Conservation (phyloP, 23 red algal genomes). For the Gracilaria vermiculophylla region DNA sequence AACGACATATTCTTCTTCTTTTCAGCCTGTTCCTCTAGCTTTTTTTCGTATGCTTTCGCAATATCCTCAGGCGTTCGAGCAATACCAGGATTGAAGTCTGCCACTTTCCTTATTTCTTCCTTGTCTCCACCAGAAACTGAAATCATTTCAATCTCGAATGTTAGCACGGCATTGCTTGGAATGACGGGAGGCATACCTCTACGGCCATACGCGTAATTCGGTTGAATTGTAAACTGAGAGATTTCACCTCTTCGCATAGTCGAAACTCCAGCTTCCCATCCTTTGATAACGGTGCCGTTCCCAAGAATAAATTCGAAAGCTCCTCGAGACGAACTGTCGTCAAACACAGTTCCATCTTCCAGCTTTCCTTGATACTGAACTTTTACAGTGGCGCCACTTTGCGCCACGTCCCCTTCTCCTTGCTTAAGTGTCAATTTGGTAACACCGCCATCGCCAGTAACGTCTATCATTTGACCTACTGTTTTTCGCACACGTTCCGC, state of each 20-base stretch:
- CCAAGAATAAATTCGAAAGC: conserved; percentile 84
- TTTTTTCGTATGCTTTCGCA: conserved; percentile 65
- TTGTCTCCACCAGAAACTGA: conserved; percentile 24
- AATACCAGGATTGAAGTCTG: conserved; percentile 70
- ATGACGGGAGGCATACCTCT: conserved; percentile 92
- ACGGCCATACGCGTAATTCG: conserved; percentile 90
- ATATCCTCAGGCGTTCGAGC: conserved; percentile 79
- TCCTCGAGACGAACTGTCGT: conserved; percentile 62
- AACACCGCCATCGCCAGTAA: conserved; percentile 52
- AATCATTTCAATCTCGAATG: conserved; percentile 94
- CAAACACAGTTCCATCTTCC: conserved; percentile 69
- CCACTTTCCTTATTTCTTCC: conserved; percentile 58
- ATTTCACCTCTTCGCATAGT: conserved; percentile 79
- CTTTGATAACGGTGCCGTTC: conserved; percentile 87
- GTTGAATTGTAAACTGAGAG: conserved; percentile 72
- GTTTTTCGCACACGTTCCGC: not conserved
- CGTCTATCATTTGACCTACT: conserved; percentile 12
- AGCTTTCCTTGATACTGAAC: conserved; percentile 80
- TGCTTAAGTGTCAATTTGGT: not conserved
- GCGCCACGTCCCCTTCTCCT: conserved; percentile 29
- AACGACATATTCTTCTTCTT: conserved; percentile 48
- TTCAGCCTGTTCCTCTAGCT: conserved; percentile 36
- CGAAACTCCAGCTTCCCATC: conserved; percentile 82
- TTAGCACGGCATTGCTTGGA: conserved; percentile 74
- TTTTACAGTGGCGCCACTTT: conserved; percentile 35